A percentile compares a stretch with the other conserved stretches of the same genome.
These are phyloP conservation scores for Fragaria ananassa DNA, from an alignment of 306 rosid genomes.

Conservation along the genomic window DNA sequence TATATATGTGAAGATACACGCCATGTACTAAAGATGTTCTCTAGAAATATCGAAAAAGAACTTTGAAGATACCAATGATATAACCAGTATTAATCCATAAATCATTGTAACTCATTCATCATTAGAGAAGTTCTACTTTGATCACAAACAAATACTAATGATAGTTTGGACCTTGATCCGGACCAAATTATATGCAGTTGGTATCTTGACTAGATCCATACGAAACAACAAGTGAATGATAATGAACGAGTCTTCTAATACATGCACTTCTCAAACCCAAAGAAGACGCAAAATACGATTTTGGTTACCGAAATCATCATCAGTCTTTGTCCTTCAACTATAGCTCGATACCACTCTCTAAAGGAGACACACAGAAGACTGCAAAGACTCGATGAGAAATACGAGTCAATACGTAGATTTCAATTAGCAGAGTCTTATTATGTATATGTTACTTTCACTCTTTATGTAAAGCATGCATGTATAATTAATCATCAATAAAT, in stretches of 20 bases:
- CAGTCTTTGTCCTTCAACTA: constrained; percentile 3
- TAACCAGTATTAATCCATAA: too few relatives aligned
- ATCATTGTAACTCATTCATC: too few relatives aligned
- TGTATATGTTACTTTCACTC: not conserved
- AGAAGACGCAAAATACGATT: not conserved
- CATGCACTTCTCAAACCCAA: not conserved
- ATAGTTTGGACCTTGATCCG: not conserved
- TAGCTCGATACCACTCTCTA: not conserved
- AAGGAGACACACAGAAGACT: not conserved
- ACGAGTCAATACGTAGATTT: not conserved
- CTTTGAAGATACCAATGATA: not conserved
- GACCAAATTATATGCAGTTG: not conserved
- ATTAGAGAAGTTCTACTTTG: too few relatives aligned
- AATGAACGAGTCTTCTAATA: not conserved
- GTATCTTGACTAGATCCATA: not conserved
- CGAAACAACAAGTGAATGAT: not conserved
- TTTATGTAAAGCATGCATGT: not conserved
- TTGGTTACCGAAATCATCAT: not conserved
- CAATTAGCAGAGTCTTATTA: not conserved
- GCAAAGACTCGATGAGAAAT: not conserved
- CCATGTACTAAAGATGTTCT: too few relatives aligned
- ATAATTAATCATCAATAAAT: not conserved
- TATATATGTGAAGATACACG: too few relatives aligned
- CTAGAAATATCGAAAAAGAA: too few relatives aligned
- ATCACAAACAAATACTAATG: too few relatives aligned